A percentile compares a stretch with the other conserved stretches of the same genome.
Evolutionary conservation across 768 basidiomycete species (phyloP).

Genomic region (Candolleomyces eurysporus): DNA sequence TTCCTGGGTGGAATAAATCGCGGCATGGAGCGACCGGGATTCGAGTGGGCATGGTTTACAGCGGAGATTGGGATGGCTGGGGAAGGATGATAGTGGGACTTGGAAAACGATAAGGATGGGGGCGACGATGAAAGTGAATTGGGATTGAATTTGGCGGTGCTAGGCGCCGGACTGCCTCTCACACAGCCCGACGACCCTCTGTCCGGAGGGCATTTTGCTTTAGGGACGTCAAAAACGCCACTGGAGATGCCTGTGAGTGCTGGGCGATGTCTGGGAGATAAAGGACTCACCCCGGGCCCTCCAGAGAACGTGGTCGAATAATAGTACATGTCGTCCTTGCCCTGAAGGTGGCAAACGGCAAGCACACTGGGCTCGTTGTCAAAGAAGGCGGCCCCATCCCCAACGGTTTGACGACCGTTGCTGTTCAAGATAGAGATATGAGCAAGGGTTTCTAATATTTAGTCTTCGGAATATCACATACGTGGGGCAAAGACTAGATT

Average conservation of each 20-base stretch:
- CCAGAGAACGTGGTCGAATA: constrained; percentile 94
- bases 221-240: constrained; percentile 96
- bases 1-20: constrained; percentile 42
- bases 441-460: constrained; percentile 8
- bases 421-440: constrained; percentile 35
- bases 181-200: constrained; percentile 94
- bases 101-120: constrained; percentile 24
- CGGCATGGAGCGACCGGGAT: constrained; percentile 32
- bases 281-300: constrained; percentile 74
- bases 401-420: constrained; percentile 97
- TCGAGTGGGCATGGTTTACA: constrained; percentile 14
- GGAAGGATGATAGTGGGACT: constrained; percentile 20
- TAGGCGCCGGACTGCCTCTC: constrained; percentile 87
- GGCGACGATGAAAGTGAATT: constrained; percentile 35
- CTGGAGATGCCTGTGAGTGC: constrained; percentile 34
- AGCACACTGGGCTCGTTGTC: constrained; percentile 78
- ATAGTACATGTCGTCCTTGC: constrained; percentile 81
- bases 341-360: constrained; percentile 83
- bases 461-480: constrained; percentile 36
- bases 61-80: constrained; percentile 17
- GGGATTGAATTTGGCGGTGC: constrained; percentile 48
- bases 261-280: constrained; percentile 7
- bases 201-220: constrained; percentile 91
- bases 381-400: constrained; percentile 89
- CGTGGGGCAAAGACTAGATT: constrained; percentile 96